Evolutionary conservation across 106 monocot genomes (phyloP), one percentile per base, ranked within the genome.

Genomic region (Dioscorea zingiberensis): DNA sequence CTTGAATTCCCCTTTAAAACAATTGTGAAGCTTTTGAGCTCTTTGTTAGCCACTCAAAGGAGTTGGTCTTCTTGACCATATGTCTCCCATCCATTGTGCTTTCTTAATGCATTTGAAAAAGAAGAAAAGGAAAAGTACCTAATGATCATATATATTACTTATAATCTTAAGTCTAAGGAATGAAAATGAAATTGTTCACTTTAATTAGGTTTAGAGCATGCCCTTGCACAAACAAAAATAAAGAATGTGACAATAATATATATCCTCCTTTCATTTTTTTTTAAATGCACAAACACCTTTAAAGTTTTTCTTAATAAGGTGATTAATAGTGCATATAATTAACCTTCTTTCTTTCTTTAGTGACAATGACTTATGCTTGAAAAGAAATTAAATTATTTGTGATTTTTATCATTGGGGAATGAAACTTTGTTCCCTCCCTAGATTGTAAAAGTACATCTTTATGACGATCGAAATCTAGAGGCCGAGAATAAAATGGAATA

Each of bases 211-310:
- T 46, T 49, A 6, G 38, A 28, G 11, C 46, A 76, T 18, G 51
- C 46, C 76, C 67, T 76, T 70, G 70, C 47, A 68, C 60, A 70
- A 27, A 25, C 46, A 25, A 25, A 62, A 70, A 69, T 64, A 60
- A 64, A 30, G 2, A 30, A 30, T 30, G 7, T 30, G 7, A 30
- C 7, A 30, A 30, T 30, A 76, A 76, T 76, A 69, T 69, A 44
- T 76, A 57, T 69, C 53, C 4, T 38, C 9, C 28, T 18, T 51
- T 51, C 14, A 16, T 18, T 18, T 19, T 13, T 51, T 51, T 51
- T 13, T 19, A 13, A 1, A 51, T 51, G 51, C 24, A 11, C 25
- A 21, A 7, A 38, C 38, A 30, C 24, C 27, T 38, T 62, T 62
- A 21, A 51, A 4, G 51, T 19, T 51, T 51, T 51, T 9, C 51